Evolutionary conservation across 768 basidiomycete genomes (phyloP).

Genomic region (Lactifluus hygrophoroides): DNA sequence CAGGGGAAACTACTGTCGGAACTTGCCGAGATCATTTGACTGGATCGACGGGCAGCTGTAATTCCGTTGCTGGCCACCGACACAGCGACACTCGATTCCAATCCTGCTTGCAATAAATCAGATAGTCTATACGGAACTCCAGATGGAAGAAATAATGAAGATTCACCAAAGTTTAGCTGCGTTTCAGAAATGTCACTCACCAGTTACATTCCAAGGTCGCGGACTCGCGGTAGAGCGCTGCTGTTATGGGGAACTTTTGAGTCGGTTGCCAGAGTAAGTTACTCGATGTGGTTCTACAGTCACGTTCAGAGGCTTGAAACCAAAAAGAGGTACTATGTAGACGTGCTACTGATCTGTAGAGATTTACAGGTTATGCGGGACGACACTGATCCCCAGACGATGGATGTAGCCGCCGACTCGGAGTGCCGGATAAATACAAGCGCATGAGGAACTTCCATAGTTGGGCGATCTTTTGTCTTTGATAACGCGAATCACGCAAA

Average conservation of each 20-base stretch:
- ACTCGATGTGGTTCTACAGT: slow-evolving; percentile 77
- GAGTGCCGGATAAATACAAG: slow-evolving; percentile 84
- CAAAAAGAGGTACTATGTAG: slow-evolving; percentile 57
- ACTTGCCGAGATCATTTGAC: no score
- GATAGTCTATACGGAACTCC: no score
- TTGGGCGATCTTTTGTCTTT: slow-evolving; percentile 30
- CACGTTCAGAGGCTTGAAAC: slow-evolving; percentile 57
- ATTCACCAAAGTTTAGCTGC: no score
- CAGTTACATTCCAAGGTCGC: slow-evolving; percentile 34
- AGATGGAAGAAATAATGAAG: no score
- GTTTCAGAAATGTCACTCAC: background rate
- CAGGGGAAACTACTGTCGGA: no score
- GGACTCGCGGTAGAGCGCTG: slow-evolving; percentile 94
- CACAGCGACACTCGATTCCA: no score
- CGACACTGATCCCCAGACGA: slow-evolving; percentile 71
- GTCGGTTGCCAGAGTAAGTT: no score
- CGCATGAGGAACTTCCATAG: slow-evolving; percentile 77
- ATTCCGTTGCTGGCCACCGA: no score
- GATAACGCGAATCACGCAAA: background rate
- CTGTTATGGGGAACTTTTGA: slow-evolving; percentile 90
- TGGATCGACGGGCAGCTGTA: no score
- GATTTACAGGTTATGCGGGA: slow-evolving; percentile 95
- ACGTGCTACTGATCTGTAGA: slow-evolving; percentile 86
- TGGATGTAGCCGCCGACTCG: no score
- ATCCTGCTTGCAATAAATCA: no score